Evolutionary conservation across 148 eudicot species (phyloP), one percentile per base, ranked within the genome.

Genomic region (Rhododendron ovatum): DNA sequence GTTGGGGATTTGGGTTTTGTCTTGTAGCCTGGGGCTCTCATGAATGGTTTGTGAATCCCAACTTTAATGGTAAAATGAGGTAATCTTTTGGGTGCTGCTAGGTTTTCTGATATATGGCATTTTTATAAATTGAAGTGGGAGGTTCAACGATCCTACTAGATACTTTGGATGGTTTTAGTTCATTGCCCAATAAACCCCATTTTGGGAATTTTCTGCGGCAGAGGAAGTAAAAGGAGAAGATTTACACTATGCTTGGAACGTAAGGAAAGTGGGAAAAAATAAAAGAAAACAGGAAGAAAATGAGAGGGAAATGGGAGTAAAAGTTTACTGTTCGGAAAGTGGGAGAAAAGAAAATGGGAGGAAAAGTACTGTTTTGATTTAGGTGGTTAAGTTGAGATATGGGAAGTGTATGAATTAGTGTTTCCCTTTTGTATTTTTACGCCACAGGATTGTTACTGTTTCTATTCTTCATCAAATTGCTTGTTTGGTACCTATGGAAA

Each of bases 1-100:
- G 26, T 48, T 83, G 20, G 43, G 85, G 77, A 69, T 69, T 28
- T 83, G 78, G 57, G 74, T 83, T 63, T 43, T 41, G 35, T 43
- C 17, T 43, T 43, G 74, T 61, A 39, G 65, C n/a, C 12, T 67
- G 39, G 85, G 50, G 26, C 22, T 82, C 20, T n/a, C 39, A 35
- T 39, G 74, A 61, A 26, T 20, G 30, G 53, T 43, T 18, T 48
- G 57, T 17, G 47, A 37, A 22, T 39, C 65, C 20, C 35, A 61
- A 63, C 3, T 57, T 81, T 11, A 47, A 35, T 18, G 73, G 13
- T 9, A 65, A 65, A 65, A 65, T 33, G n/a, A 28, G 28, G 10
- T 6, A 5, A 6, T 20, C 65, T 22, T 5, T 20, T 59, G n/a
- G 65, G 65, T 22, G 22, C 4, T 59, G 65, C 61, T 55, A 17